Percentiles rank a stretch among this genome's conserved stretches.
Evolutionary conservation across 345 rosid genomes (phyloP).

Genomic region (Physaria fendleri): DNA sequence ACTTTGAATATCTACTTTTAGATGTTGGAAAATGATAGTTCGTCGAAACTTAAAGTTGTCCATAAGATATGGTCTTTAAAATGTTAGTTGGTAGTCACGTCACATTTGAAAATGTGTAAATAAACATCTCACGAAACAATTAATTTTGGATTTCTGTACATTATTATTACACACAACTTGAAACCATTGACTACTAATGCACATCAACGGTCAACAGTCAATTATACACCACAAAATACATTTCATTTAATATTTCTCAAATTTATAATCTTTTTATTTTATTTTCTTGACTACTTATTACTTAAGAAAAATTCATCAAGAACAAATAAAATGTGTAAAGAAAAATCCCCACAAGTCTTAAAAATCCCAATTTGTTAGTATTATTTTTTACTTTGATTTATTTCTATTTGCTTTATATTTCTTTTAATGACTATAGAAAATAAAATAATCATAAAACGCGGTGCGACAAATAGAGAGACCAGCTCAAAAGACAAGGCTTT

Average conservation of each 20-base stretch:
- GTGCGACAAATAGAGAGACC: conserved; percentile 22
- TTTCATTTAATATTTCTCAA: no score
- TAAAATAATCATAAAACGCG: background rate
- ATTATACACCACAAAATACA: no score
- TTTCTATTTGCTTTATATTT: background rate
- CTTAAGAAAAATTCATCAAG: no score
- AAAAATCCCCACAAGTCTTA: no score
- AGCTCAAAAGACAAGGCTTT: conserved; percentile 27
- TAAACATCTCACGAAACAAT: conserved; percentile 8
- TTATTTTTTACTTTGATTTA: background rate
- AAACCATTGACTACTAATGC: background rate
- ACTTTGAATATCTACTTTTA: background rate
- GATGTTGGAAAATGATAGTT: conserved; percentile 15
- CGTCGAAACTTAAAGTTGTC: conserved; percentile 16
- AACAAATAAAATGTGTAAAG: no score
- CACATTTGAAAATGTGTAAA: conserved; percentile 11
- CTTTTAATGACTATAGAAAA: background rate
- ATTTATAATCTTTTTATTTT: no score
- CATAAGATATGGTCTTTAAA: no score
- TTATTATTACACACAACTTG: conserved; percentile 1
- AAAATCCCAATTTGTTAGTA: no score
- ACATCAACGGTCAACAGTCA: background rate
- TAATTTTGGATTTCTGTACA: conserved; percentile 3
- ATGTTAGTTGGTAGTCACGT: conserved; percentile 4
- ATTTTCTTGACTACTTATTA: no score